Base-by-base conservation (phyloP, 176 grass and related monocot species). In the Eragrostis curvula region DNA sequence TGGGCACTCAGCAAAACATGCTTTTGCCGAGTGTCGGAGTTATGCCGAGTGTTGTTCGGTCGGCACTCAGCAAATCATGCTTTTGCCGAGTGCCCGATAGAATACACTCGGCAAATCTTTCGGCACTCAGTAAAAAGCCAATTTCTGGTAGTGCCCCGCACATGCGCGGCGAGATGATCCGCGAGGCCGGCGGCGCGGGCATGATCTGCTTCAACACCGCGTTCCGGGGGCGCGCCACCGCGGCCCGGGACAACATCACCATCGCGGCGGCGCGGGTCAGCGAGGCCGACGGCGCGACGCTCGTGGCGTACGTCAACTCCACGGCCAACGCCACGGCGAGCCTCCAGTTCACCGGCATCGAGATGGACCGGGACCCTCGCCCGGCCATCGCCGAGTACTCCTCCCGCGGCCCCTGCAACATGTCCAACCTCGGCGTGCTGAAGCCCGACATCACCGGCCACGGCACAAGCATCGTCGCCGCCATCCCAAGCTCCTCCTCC, bases 381-480 rank as follows among this genome's bases (percentile, higher is more conserved):
- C 88, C 85, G 28, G 64, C 81, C 60, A 74, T 93, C 44, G 81
- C 91, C 0, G 55, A 40, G 20, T 93, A 87, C 85, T 93, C 91
- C 20, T 90, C 88, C 0, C 80, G 91, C 11, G 91, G 91, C 0
- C 91, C 88, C 20, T 90, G 77, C 78, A 71, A 77, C 87, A 68
- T 88, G 58, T 80, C 79, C 5, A 90, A 23, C 71, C 74, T 77
- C 48, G 85, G 80, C 32, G 87, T 96, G 27, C 68, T 96, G 2
- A 96, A 95, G 65, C 93, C 90, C 1, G 90, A 95, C 56, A 78
- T 95, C 59, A 74, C 87, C 3, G 85, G 81, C 30, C 93, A 88
- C 0, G 93, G 85, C 72, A 61, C 85, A 0, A 84, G 20, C 50
- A 86, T 93, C 45, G 21, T 92, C 36, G 90, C 90, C 0, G 86